phyloP scores from a whole-genome alignment of 306 rosid genomes.

The Trifolium repens region DNA sequence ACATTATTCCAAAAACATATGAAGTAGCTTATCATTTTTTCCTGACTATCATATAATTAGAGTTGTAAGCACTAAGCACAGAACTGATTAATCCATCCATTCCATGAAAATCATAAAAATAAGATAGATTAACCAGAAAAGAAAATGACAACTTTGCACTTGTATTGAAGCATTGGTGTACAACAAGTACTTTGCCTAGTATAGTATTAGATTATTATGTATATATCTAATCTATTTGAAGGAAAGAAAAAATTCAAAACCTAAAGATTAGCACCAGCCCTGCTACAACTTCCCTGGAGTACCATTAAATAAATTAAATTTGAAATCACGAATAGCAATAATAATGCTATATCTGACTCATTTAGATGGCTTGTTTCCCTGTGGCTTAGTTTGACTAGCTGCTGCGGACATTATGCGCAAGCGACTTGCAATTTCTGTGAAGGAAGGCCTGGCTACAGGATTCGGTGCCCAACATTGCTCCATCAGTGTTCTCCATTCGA shows the following conservation, averaged over 20 bases:
- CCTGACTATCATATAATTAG: conserved; percentile 2
- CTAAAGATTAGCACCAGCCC: conserved; percentile 18
- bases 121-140: neutral
- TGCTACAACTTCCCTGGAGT: conserved; percentile 23
- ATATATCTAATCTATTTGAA: neutral
- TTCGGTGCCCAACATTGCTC: conserved; percentile 93
- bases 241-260: neutral
- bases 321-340: conserved; percentile 20
- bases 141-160: conserved; percentile 22
- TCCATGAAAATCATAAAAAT: conserved; percentile 2
- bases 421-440: conserved; percentile 78
- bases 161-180: conserved; percentile 25
- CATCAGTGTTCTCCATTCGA: conserved; percentile 85
- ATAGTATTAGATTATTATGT: conserved; percentile 10
- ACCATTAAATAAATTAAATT: conserved; percentile 29
- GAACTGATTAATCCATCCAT: neutral
- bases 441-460: conserved; percentile 77
- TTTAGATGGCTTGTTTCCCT: conserved; percentile 47
- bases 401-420: conserved; percentile 77
- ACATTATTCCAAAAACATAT: neutral
- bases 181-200: neutral
- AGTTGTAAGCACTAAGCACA: neutral
- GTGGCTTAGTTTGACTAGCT: conserved; percentile 63
- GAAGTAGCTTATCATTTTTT: neutral
- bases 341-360: conserved; percentile 27